Evolutionary conservation across 352 stramenopile species (phyloP).

Genomic region (Phytophthora meadii): DNA sequence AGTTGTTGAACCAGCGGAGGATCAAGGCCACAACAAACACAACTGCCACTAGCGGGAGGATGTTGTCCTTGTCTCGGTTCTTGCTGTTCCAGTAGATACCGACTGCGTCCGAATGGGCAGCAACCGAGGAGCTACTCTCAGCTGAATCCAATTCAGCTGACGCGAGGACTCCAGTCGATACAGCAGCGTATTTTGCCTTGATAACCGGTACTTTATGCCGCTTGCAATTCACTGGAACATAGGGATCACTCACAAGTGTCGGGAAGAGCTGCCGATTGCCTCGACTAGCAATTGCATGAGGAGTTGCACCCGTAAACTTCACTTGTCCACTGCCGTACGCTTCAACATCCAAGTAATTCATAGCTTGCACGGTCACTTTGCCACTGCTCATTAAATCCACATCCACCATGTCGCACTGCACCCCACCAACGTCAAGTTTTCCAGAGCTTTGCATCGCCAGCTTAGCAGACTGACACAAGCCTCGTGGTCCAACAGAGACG

Average conservation of each 20-base stretch:
- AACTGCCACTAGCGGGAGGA: constrained; percentile 21
- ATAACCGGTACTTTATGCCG: constrained; percentile 23
- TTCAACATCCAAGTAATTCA: constrained; percentile 20
- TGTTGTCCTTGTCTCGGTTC: constrained; percentile 16
- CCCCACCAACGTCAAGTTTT: constrained; percentile 41
- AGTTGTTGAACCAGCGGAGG: constrained; percentile 33
- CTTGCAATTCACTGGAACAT: constrained; percentile 22
- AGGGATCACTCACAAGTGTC: constrained; percentile 5
- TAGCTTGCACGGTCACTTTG: constrained; percentile 47
- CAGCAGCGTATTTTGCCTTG: constrained; percentile 16
- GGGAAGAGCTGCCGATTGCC: constrained; percentile 14
- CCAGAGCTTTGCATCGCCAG: constrained; percentile 37
- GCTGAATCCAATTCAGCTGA: constrained; percentile 29
- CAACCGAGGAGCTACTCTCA: constrained; percentile 17
- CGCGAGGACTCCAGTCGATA: constrained; percentile 11
- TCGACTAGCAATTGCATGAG: constrained; percentile 16
- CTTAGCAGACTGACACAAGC: constrained; percentile 19
- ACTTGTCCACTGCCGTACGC: constrained; percentile 22
- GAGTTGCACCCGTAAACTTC: constrained; percentile 17
- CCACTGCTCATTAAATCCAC: constrained; percentile 49
- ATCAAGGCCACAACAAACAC: constrained; percentile 34
- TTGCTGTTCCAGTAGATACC: constrained; percentile 6
- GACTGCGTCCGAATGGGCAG: neutral
- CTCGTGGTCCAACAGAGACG: constrained; percentile 19
- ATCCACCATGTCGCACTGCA: constrained; percentile 44